Evolutionary conservation across 345 rosid genomes (phyloP), one percentile per base, ranked within the genome.

Genomic region (Rhizophora mangle): DNA sequence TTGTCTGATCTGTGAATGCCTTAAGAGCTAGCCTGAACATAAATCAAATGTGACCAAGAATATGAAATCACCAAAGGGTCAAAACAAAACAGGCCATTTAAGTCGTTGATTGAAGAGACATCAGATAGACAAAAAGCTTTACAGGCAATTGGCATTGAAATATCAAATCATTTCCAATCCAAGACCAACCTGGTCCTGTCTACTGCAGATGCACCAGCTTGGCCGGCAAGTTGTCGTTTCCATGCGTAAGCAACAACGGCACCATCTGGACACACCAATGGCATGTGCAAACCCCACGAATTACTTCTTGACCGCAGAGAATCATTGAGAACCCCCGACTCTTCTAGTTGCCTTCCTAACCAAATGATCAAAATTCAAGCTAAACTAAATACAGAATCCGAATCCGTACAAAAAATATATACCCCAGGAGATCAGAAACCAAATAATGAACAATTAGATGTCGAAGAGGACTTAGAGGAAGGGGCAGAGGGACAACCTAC

Each of bases 151-250:
- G 15, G 21, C 31, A 58, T 68, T 37, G 47, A 29, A 68, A 59
- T 5, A 37, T 26, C 24, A 54, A 43, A 70, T 8, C 36, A 63
- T 30, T 20, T 63, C 20, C 10, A 70, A 30, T 3, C 59, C 8
- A 55, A 22, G 15, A 65, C 66, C 46, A 67, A 89, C 98, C 99
- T 89, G 59, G 97, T 87, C 78, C 97, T 83, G 72, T 95, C 99
- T 34, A 95, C 99, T 36, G 99, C 96, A 74, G 99, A 91, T 4
- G 99, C 97, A 78, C 99, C 99, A 60, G 97, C 98, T 81, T 95
- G 99, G 20, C 99, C 97, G n/a, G 99, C 97, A 8, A 95, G 91
- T 66, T 95, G 99, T 9, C 99, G 85, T 69, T 95, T 95, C 97
- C 99, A 92, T 59, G 99, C 97, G 76, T 95, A 95, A 0, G 96